Percentiles rank a stretch among this genome's conserved stretches.
Conservation (phyloP, 495 filamentous ascomycete species). For the Platismatia glauca region DNA sequence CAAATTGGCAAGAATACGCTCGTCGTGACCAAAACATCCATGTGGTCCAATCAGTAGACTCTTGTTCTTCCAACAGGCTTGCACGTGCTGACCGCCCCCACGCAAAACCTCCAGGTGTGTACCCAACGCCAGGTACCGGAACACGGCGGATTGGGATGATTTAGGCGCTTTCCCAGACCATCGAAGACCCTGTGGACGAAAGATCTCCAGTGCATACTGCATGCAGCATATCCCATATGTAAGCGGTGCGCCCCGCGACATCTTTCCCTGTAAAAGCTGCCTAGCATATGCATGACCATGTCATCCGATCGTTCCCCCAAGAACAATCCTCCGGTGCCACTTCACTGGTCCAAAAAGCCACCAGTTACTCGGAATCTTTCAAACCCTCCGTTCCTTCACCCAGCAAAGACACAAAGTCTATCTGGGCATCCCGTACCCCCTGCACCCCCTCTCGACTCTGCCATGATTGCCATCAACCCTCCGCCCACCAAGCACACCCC, state of each 20-base stretch:
- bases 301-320: background rate
- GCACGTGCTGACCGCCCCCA: background rate
- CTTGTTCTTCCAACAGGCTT: background rate
- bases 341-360: background rate
- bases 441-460: too few species aligned
- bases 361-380: background rate
- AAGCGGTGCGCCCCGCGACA: background rate
- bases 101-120: background rate
- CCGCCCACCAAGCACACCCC: too few species aligned
- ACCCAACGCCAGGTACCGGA: background rate
- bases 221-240: conserved; percentile 1
- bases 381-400: background rate
- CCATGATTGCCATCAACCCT: too few species aligned
- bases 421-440: too few species aligned
- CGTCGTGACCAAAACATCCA: background rate
- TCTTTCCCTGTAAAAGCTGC: background rate
- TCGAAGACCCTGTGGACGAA: background rate
- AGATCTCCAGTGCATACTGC: conserved; percentile 1
- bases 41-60: background rate
- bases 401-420: background rate
- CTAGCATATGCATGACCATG: background rate
- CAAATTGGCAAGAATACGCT: background rate
- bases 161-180: background rate
- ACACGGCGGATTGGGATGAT: background rate
- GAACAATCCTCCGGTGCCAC: background rate